Base-by-base conservation (phyloP, 192 early-diverging fungal genomes). In the Coemansia sp. region DNA sequence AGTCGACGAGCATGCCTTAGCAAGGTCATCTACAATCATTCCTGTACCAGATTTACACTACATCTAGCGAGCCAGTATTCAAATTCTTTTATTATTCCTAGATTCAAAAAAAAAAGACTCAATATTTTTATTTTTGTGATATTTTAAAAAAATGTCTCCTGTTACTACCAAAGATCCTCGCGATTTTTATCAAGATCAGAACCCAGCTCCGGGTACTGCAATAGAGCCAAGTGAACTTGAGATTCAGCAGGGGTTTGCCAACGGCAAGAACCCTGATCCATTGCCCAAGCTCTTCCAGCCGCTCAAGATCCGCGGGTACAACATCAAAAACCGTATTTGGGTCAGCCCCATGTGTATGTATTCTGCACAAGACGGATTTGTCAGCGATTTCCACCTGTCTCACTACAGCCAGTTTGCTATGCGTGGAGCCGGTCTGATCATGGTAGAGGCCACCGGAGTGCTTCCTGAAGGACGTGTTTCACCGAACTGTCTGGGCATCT, bases 311-410 rank as follows among this genome's bases (percentile, higher is more conserved):
- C 86, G 91, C 59, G 72, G 73, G 6, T 55, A 88, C 34, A 88
- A 83, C 11, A 78, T 92, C 57, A 89, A 90, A 50, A 96, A 96
- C 80, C 85, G 93, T 25, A 72, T 92, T 32, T 82, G 80, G 10
- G 87, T 94, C 29, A 85, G 90, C 12, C 94, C 94, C 49, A 95
- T 94, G 93, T 93, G 92, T 79, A 87, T 84, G 85, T 92, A 92
- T 71, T 87, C 87, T 14, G 66, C 84, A 3, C 61, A 83, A 8
- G 10, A 25, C 12, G 92, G 92, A 0, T 82, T 81, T 40, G 63
- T 85, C 25, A 90, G 75, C 16, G 84, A 91, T 64, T 91, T 84
- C 51, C 90, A 93, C 57, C 38, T 91, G 2, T 78, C 68, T 5
- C 87, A 87, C 71, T 75, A 74, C 30, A 86, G 89, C 48, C 85